A percentile compares a stretch with the other conserved stretches of the same genome.
phyloP scores from a whole-genome alignment of 257 asterid species.

The Asclepias syriaca region DNA sequence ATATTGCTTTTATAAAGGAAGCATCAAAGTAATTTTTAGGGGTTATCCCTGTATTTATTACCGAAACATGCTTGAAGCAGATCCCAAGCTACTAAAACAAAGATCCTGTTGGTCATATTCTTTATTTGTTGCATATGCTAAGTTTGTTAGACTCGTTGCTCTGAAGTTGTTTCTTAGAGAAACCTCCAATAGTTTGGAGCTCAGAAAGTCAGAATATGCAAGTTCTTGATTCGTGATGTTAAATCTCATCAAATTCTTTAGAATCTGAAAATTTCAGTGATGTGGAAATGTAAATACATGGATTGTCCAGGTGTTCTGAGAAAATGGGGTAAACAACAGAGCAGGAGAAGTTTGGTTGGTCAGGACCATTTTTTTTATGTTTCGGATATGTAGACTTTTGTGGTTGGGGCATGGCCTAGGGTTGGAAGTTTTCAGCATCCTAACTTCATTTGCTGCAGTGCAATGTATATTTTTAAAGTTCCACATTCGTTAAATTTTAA shows the following conservation, averaged over 20 bases:
- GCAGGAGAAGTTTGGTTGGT: neutral
- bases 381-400: neutral
- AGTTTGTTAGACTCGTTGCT: neutral
- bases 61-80: slow-evolving; percentile 11
- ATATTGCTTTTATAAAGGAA: slow-evolving; percentile 43
- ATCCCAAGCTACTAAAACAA: neutral
- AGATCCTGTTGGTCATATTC: slow-evolving; percentile 16
- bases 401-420: neutral
- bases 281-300: neutral
- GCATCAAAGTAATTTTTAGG: slow-evolving; percentile 22
- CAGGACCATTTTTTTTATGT: too few relatives aligned
- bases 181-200: neutral
- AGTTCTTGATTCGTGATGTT: neutral
- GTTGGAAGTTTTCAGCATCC: neutral
- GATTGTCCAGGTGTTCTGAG: neutral
- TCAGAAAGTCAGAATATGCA: neutral
- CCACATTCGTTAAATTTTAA: neutral
- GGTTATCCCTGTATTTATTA: slow-evolving; percentile 1
- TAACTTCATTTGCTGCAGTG: neutral
- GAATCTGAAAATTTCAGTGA: neutral
- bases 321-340: neutral
- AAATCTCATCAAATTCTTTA: neutral
- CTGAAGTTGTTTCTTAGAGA: neutral
- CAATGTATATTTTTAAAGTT: neutral
- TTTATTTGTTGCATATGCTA: slow-evolving; percentile 13